Evolutionary conservation across 257 asterid genomes (phyloP).

Genomic region (Sherardia arvensis): DNA sequence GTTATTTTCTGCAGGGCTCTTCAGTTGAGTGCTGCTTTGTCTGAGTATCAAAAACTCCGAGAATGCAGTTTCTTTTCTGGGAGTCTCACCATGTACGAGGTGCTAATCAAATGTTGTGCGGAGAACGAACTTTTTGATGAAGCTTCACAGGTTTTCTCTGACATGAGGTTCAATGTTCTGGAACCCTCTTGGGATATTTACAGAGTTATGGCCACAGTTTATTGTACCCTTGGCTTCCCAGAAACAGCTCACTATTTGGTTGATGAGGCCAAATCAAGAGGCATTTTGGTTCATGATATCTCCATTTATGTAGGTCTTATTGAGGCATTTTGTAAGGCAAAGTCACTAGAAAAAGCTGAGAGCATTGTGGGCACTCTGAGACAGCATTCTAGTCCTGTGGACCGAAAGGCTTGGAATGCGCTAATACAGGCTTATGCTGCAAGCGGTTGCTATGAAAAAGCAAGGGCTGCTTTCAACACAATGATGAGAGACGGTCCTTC

Average conservation of each 20-base stretch:
- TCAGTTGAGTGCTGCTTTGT: constrained; percentile 68
- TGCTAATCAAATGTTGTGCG: constrained; percentile 51
- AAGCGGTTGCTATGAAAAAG: constrained; percentile 84
- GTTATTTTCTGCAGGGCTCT: constrained; percentile 74
- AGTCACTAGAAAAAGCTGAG: constrained; percentile 77
- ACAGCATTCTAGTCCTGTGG: constrained; percentile 38
- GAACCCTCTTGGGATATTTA: constrained; percentile 58
- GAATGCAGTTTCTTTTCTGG: constrained; percentile 24
- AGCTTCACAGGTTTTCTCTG: constrained; percentile 86
- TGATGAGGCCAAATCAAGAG: constrained; percentile 47
- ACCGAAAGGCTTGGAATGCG: constrained; percentile 75
- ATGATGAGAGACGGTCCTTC: constrained; percentile 95
- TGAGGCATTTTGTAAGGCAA: constrained; percentile 68
- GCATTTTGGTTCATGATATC: constrained; percentile 40
- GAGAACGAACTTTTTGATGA: constrained; percentile 52
- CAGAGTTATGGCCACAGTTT: constrained; percentile 36
- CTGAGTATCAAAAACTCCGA: constrained; percentile 44
- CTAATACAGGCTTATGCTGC: constrained; percentile 71
- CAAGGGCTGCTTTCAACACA: constrained; percentile 82
- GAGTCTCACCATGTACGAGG: constrained; percentile 52
- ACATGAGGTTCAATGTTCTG: constrained; percentile 64
- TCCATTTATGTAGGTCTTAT: constrained; percentile 49
- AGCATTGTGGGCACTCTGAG: constrained; percentile 51
- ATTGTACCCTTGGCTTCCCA: constrained; percentile 71
- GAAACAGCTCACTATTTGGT: constrained; percentile 73